Evolutionary conservation across 176 grass and related monocot species (phyloP).

Genomic region (Pontederia paniculata): DNA sequence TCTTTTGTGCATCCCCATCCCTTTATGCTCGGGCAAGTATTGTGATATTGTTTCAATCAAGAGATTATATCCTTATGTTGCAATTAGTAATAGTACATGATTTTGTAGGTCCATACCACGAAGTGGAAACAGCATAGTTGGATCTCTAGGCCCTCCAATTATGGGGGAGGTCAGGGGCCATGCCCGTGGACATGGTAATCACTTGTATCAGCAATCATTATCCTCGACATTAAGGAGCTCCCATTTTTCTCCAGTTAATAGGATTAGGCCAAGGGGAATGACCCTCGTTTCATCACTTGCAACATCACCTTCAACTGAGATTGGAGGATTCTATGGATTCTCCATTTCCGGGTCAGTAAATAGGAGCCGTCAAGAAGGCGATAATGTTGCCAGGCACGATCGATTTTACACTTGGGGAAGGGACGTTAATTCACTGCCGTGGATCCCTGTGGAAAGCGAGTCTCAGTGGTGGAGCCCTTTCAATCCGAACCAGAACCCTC

Average conservation of each 20-base stretch:
- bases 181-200: conserved; percentile 47
- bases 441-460: conserved; percentile 47
- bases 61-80: too few relatives aligned
- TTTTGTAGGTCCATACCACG: conserved; percentile 45
- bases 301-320: conserved; percentile 44
- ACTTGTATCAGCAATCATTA: conserved; percentile 51
- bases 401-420: conserved; percentile 35
- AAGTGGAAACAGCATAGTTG: conserved; percentile 44
- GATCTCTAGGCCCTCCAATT: conserved; percentile 44
- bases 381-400: conserved; percentile 34
- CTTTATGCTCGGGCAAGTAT: conserved; percentile 46
- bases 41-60: too few relatives aligned
- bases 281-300: conserved; percentile 56
- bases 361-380: conserved; percentile 38
- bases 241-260: conserved; percentile 40
- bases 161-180: conserved; percentile 54
- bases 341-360: conserved; percentile 28
- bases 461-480: conserved; percentile 67
- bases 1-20: conserved; percentile 55
- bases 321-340: conserved; percentile 46
- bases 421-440: conserved; percentile 20
- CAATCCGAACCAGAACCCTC: conserved; percentile 53
- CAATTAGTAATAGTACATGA: too few relatives aligned
- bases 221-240: conserved; percentile 32
- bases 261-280: conserved; percentile 64